A percentile compares a stretch with the other conserved stretches of the same genome.
These are phyloP conservation scores for Leccinum broughii DNA, from an alignment of 768 basidiomycete genomes.

Conservation along the genomic window DNA sequence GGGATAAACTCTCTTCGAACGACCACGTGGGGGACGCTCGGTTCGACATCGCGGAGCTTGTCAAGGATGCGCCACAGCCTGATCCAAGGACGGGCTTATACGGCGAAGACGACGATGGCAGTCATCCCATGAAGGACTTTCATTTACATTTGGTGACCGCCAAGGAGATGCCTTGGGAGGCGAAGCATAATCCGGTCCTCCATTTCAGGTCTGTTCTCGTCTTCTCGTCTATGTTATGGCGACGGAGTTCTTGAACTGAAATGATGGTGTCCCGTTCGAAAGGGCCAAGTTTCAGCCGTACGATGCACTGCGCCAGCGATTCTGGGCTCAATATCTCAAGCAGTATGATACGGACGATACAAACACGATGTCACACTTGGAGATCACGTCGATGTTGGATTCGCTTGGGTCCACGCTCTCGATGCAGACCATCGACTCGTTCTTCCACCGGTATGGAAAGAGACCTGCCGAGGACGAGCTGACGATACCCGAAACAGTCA, in stretches of 20 bases:
- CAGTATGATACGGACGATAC: constrained; percentile 67
- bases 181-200: constrained; percentile 68
- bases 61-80: constrained; percentile 66
- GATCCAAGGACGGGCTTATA: constrained; percentile 52
- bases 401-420: constrained; percentile 94
- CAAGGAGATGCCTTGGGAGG: constrained; percentile 70
- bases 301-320: constrained; percentile 82
- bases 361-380: constrained; percentile 70
- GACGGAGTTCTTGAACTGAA: constrained; percentile 3
- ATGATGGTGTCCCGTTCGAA: background rate
- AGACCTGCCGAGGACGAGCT: constrained; percentile 67
- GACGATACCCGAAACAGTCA: constrained; percentile 75
- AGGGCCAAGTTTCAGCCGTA: constrained; percentile 97
- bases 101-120: constrained; percentile 37
- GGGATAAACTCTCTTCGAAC: constrained; percentile 92
- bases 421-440: constrained; percentile 70
- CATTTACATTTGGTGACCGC: constrained; percentile 59
- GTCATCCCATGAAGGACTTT: constrained; percentile 68
- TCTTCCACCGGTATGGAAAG: constrained; percentile 75
- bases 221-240: background rate
- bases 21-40: constrained; percentile 83
- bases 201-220: constrained; percentile 52
- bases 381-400: constrained; percentile 94
- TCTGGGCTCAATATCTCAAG: constrained; percentile 86
- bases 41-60: constrained; percentile 70